Base-by-base conservation (phyloP, 441 rosid species). In the Corymbia citriodora region DNA sequence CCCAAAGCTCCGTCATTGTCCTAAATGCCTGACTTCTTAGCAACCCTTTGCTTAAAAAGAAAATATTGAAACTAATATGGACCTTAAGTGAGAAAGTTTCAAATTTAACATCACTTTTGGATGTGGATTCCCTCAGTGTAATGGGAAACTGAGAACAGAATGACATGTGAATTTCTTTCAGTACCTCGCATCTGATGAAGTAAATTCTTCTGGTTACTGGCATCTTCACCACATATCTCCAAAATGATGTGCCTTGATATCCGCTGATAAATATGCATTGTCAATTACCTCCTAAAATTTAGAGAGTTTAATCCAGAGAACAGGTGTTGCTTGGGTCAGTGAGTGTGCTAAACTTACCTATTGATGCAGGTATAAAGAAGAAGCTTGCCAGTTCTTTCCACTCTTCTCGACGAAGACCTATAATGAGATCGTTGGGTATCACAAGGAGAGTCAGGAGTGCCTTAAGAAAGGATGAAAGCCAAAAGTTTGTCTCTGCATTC, bases 401-500 rank as follows among this genome's bases (percentile, higher is more conserved):
- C 92, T 96, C 99, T 89, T 91, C 94, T 90, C 94, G 96, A 90
- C 99, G 98, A 90, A 92, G 89, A 90, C 96, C 95, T 89, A 96
- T 95, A 90, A 96, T 97, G 90, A 95, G 93, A 90, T 92, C 91
- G 82, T 92, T 94, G 79, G 96, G 96, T 91, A 94, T 93, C 95
- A 93, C 96, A 87, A 94, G 95, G 90, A 97, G 97, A 90, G 98
- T 98, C 90, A 94, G 99, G 92, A 92, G 95, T 94, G 90, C 95
- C 93, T 94, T 94, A 90, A 96, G 98, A 94, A 94, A 93, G 87
- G 95, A 97, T 89, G 96, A 96, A 79, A 97, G 81, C 91, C 99
- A 98, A 89, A 93, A 91, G 88, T 98, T 98, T 95, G 98, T 98
- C 87, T 95, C 99, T 93, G 99, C 99, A 88, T 98, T 98, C 93